Evolutionary conservation across 768 basidiomycete genomes (phyloP), one percentile per base, ranked within the genome.

Genomic region (Kwoniella dejecticola): DNA sequence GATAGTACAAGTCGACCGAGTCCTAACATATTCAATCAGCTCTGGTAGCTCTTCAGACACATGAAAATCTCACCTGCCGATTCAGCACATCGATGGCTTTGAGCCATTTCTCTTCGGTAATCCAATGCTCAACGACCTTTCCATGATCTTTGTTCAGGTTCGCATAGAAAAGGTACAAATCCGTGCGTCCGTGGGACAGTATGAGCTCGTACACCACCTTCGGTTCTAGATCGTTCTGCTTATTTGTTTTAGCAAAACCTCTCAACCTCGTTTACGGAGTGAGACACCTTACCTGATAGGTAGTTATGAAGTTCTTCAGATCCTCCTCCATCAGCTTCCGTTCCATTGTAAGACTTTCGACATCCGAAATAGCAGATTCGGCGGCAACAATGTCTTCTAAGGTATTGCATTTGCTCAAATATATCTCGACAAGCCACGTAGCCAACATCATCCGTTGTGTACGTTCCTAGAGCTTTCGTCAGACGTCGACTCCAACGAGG

Each of bases 351-450:
- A 98, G 80, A 74, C 93, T 94, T 52, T 93, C 89, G 15, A 88
- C 87, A 65, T 95, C 90, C 52, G 87, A 86, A 11, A 88, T 75
- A 1, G 74, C 76, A 3, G 78, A 74, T 63, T 93, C 91, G 0
- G 94, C 90, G 0, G 91, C 92, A 26, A 94, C 86, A 17, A 93
- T 83, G 73, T 98, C 96, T 72, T 99, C 96, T 52, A 98, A 81
- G 63, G 95, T 91, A 72, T 96, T 95, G 77, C 90, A 92, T 81
- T 96, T 98, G 79, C 89, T 89, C 15, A 99, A 85, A 75, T 93
- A 97, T 66, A 98, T 91, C 78, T 99, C 96, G 29, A 96, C 88
- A 12, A 99, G 86, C 96, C 96, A 99, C 0, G 93, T 97, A 17
- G 96, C 94, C 19, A 99, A 81, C 87, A 98, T 92, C 88, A 93